Percentiles rank a stretch among this genome's conserved stretches.
Conservation (phyloP, 441 rosid genomes). For the Jatropha multifida region DNA sequence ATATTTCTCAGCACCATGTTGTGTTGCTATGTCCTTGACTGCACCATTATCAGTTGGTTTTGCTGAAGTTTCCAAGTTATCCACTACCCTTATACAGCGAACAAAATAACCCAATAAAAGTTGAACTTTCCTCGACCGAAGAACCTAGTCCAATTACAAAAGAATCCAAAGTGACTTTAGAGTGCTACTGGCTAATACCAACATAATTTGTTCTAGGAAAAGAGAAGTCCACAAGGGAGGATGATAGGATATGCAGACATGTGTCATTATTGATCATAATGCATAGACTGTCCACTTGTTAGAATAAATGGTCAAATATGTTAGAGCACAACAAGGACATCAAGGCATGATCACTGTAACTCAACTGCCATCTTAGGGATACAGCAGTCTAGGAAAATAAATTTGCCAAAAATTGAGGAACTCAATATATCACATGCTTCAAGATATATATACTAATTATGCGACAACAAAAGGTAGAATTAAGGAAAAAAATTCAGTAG, state of each 20-base stretch:
- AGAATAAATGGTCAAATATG: neutral
- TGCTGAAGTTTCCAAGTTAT: constrained; percentile 36
- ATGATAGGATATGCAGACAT: constrained; percentile 5
- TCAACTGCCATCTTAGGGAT: neutral
- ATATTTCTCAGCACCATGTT: constrained; percentile 43
- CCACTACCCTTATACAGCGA: constrained; percentile 45
- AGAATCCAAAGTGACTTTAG: constrained; percentile 10
- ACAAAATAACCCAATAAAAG: constrained; percentile 85
- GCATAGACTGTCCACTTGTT: neutral
- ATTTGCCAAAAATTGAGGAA: neutral
- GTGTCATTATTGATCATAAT: too few species aligned
- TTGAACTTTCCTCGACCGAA: constrained; percentile 75
- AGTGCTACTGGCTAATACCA: neutral
- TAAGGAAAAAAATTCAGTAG: neutral
- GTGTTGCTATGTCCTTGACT: constrained; percentile 16
- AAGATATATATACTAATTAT: neutral
- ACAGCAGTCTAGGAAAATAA: neutral
- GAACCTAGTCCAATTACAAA: constrained; percentile 57
- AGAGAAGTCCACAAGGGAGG: neutral
- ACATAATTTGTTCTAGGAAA: constrained; percentile 6
- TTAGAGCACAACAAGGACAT: neutral
- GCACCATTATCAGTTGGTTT: constrained; percentile 26
- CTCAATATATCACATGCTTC: constrained; percentile 1
- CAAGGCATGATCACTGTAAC: neutral
- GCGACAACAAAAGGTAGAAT: neutral